Evolutionary conservation across 2,329 filamentous ascomycete genomes (phyloP).

Genomic region (Hymenoscyphus occultus): DNA sequence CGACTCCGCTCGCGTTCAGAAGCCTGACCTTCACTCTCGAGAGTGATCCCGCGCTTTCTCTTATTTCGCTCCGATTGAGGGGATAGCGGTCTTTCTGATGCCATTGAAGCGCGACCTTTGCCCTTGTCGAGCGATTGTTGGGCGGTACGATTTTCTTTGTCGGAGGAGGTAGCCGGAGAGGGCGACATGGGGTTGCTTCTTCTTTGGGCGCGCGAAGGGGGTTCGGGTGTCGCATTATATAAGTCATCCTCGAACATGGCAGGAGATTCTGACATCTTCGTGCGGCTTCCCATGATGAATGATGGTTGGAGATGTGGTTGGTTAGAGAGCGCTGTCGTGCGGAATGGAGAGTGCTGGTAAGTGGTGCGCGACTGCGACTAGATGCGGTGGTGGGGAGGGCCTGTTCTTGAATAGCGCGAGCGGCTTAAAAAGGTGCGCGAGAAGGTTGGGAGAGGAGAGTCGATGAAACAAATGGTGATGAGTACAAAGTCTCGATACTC

Average conservation of each 20-base stretch:
- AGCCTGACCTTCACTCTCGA: slow-evolving; percentile 19
- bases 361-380: not conserved
- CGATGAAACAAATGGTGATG: not conserved
- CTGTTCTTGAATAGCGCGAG: not conserved
- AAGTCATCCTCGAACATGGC: slow-evolving; percentile 29
- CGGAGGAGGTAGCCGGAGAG: slow-evolving; percentile 40
- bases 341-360: not conserved
- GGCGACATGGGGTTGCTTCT: slow-evolving; percentile 31
- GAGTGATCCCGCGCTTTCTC: slow-evolving; percentile 27
- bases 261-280: slow-evolving; percentile 33
- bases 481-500: not conserved
- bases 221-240: slow-evolving; percentile 34
- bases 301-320: not conserved
- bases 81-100: slow-evolving; percentile 27
- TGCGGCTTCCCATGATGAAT: slow-evolving; percentile 1
- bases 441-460: not conserved
- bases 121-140: slow-evolving; percentile 40
- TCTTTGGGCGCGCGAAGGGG: slow-evolving; percentile 19
- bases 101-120: slow-evolving; percentile 41
- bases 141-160: slow-evolving; percentile 47
- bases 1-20: slow-evolving; percentile 25
- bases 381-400: not conserved
- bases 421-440: not conserved
- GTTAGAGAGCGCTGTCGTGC: not conserved
- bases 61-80: slow-evolving; percentile 18